Conservation (phyloP, 1,139 yeast species). For the Geotrichum fermentans region DNA sequence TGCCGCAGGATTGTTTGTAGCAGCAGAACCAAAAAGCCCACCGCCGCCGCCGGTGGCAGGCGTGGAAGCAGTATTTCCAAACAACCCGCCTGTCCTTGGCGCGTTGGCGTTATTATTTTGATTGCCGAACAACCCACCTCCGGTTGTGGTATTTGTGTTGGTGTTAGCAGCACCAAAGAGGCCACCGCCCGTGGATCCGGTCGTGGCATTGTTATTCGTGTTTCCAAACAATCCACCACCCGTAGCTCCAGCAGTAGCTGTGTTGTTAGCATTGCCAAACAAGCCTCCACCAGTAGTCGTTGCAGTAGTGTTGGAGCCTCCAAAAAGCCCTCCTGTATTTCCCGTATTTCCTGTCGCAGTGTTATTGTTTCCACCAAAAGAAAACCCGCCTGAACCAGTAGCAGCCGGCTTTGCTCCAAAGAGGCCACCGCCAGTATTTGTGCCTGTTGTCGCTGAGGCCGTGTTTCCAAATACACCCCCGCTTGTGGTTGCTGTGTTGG, state of each 20-base stretch:
- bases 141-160: conserved; percentile 3
- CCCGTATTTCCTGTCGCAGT: conserved; percentile 17
- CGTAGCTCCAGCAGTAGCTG: conserved; percentile 15
- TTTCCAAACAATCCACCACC: conserved; percentile 30
- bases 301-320: conserved; percentile 15
- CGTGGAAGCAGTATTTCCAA: conserved; percentile 28
- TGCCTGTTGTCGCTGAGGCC: conserved; percentile 17
- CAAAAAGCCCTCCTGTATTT: conserved; percentile 24
- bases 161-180: conserved; percentile 14
- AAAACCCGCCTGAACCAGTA: conserved; percentile 34
- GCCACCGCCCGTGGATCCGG: conserved; percentile 6
- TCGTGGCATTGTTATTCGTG: conserved; percentile 23
- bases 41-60: conserved; percentile 10
- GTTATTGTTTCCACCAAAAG: conserved; percentile 24
- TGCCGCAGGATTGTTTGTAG: conserved; percentile 2
- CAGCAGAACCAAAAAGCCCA: conserved; percentile 31
- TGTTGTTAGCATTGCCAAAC: conserved; percentile 23
- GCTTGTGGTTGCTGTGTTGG: conserved; percentile 18
- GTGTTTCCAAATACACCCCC: conserved; percentile 22
- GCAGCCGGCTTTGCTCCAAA: conserved; percentile 18
- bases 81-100: conserved; percentile 23
- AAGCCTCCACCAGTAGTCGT: conserved; percentile 28
- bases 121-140: conserved; percentile 40
- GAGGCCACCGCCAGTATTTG: conserved; percentile 30
- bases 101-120: conserved; percentile 13